These are phyloP conservation scores for Aphanoascus verrucosus DNA, from an alignment of 2,329 filamentous ascomycete genomes.

Conservation along the genomic window DNA sequence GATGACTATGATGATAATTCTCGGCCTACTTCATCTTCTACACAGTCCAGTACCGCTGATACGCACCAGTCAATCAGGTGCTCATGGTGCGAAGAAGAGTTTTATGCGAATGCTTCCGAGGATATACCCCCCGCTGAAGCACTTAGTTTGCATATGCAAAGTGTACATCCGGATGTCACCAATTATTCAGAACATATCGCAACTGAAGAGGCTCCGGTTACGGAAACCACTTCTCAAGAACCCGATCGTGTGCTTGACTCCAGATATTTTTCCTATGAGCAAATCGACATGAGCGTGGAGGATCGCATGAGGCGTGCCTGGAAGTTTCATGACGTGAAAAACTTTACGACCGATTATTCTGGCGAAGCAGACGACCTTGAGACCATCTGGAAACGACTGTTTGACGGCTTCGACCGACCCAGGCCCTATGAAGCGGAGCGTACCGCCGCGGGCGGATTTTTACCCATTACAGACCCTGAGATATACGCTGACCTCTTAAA, in stretches of 20 bases:
- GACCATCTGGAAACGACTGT: constrained; percentile 25
- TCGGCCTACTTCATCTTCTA: constrained; percentile 7
- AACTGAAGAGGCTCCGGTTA: constrained; percentile 10
- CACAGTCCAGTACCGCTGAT: constrained; percentile 4
- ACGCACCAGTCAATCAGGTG: constrained; percentile 22
- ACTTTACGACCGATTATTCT: constrained; percentile 28
- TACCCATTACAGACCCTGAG: constrained; percentile 29
- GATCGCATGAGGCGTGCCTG: constrained; percentile 27
- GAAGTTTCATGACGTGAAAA: constrained; percentile 29
- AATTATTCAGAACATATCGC: constrained; percentile 12
- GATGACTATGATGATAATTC: constrained; percentile 7
- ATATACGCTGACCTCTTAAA: constrained; percentile 28
- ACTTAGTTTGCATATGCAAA: constrained; percentile 27
- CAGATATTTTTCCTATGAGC: background rate
- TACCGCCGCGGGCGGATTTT: constrained; percentile 27
- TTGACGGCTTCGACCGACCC: constrained; percentile 25
- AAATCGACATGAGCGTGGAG: constrained; percentile 18
- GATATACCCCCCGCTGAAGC: constrained; percentile 21
- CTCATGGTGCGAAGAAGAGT: constrained; percentile 28
- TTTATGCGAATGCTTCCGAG: constrained; percentile 23
- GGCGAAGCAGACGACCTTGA: constrained; percentile 24
- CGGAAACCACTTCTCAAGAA: constrained; percentile 7
- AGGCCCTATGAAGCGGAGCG: constrained; percentile 27
- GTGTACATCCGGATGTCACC: constrained; percentile 26
- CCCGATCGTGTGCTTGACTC: constrained; percentile 4